Evolutionary conservation across 305 asterid genomes (phyloP).

Genomic region (Fraxinus floribunda): DNA sequence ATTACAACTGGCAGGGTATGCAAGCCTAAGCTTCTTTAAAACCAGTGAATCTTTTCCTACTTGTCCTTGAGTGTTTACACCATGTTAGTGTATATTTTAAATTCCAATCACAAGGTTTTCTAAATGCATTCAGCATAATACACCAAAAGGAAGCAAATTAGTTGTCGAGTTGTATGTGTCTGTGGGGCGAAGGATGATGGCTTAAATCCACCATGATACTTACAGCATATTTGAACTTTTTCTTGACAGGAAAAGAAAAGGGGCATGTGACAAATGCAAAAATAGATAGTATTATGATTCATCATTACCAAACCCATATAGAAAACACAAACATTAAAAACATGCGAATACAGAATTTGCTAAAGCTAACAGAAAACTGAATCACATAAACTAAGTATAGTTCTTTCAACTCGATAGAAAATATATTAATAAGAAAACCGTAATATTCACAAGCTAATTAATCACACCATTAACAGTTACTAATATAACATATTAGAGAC

Average conservation of each 20-base stretch:
- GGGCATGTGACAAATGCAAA: background rate
- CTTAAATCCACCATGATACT: background rate
- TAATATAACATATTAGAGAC: background rate
- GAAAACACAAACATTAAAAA: background rate
- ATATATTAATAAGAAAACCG: background rate
- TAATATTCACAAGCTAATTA: background rate
- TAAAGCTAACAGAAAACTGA: background rate
- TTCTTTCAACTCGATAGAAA: background rate
- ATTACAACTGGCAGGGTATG: background rate
- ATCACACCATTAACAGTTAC: background rate
- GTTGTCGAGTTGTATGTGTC: background rate
- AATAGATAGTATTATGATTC: background rate
- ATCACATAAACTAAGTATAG: background rate
- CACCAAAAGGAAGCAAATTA: background rate
- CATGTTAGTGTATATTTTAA: background rate
- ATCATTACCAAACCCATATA: background rate
- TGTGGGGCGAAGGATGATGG: background rate
- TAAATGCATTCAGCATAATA: background rate
- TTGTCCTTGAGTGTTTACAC: background rate
- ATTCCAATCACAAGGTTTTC: background rate
- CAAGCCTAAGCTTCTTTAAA: background rate
- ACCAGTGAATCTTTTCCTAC: background rate
- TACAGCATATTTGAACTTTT: background rate
- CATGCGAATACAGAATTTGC: background rate
- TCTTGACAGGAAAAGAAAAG: background rate